phyloP scores from a whole-genome alignment of 768 basidiomycete species.

The Cytidiella melzeri region DNA sequence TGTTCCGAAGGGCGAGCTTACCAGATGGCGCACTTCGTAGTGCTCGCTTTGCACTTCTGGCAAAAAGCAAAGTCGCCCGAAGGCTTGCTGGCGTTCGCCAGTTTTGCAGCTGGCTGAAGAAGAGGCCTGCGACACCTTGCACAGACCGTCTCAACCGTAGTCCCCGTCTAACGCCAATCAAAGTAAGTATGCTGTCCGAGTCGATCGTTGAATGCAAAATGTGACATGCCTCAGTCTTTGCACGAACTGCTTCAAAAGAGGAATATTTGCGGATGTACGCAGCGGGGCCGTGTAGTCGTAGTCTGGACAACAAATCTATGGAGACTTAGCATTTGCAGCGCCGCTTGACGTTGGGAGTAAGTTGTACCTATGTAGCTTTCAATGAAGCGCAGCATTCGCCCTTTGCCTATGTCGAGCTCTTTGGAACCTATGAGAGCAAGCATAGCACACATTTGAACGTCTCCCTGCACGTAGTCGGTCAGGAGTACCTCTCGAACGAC shows the following conservation, averaged over 20 bases:
- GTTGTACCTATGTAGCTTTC: constrained; percentile 69
- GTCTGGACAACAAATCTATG: constrained; percentile 56
- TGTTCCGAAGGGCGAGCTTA: constrained; percentile 27
- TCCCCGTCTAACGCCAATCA: constrained; percentile 69
- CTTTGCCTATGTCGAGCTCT: constrained; percentile 46
- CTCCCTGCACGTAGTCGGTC: constrained; percentile 57
- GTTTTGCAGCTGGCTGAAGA: constrained; percentile 23
- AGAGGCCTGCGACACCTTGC: constrained; percentile 65
- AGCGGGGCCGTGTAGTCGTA: constrained; percentile 57
- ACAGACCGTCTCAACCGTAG: constrained; percentile 65
- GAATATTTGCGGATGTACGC: constrained; percentile 73
- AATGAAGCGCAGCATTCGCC: constrained; percentile 46
- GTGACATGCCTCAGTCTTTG: constrained; percentile 44
- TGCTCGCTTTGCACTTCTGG: constrained; percentile 41
- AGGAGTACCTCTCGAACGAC: constrained; percentile 9
- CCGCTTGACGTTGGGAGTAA: not conserved
- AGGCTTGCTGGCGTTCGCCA: constrained; percentile 22
- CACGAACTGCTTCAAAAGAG: constrained; percentile 42
- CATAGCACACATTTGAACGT: constrained; percentile 77
- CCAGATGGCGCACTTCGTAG: constrained; percentile 67
- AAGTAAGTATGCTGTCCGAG: not conserved
- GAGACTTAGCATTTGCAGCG: not conserved
- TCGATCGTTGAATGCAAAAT: not conserved
- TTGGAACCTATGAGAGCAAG: constrained; percentile 52
- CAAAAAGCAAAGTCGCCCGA: constrained; percentile 52